These are phyloP conservation scores for Phytopythium vexans DNA, from an alignment of 352 stramenopile genomes.

Conservation along the genomic window DNA sequence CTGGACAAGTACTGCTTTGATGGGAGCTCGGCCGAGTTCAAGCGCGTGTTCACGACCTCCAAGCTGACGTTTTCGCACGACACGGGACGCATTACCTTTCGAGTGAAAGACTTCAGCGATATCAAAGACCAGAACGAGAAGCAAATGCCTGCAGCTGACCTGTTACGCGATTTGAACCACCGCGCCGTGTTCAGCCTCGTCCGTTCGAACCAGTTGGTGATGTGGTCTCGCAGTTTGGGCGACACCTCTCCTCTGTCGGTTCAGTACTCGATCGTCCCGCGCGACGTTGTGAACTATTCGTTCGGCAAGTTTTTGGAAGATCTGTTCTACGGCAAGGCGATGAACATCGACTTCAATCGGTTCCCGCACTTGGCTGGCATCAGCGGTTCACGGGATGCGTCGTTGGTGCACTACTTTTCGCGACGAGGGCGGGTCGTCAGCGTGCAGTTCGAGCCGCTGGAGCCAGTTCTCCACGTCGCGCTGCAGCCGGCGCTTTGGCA, in stretches of 20 bases:
- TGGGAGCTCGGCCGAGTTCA: slow-evolving; percentile 66
- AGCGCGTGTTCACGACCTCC: slow-evolving; percentile 70
- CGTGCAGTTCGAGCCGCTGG: slow-evolving; percentile 69
- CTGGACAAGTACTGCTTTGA: slow-evolving; percentile 78
- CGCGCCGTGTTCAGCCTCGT: slow-evolving; percentile 54
- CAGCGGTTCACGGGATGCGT: slow-evolving; percentile 57
- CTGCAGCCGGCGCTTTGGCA: slow-evolving; percentile 81
- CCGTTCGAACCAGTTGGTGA: slow-evolving; percentile 57
- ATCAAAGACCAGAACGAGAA: slow-evolving; percentile 63
- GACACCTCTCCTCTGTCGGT: slow-evolving; percentile 30
- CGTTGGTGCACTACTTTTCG: slow-evolving; percentile 77
- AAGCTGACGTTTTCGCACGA: slow-evolving; percentile 86
- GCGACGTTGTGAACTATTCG: slow-evolving; percentile 81
- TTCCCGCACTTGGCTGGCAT: slow-evolving; percentile 64
- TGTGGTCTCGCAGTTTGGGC: slow-evolving; percentile 59
- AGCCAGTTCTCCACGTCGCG: slow-evolving; percentile 80
- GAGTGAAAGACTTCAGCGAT: slow-evolving; percentile 67
- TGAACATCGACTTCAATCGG: slow-evolving; percentile 61
- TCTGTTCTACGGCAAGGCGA: slow-evolving; percentile 79
- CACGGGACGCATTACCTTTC: slow-evolving; percentile 63
- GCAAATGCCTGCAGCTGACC: slow-evolving; percentile 41
- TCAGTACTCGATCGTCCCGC: slow-evolving; percentile 55
- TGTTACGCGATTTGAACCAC: slow-evolving; percentile 63
- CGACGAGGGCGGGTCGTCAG: slow-evolving; percentile 69
- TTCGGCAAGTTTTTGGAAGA: slow-evolving; percentile 88